phyloP scores from a whole-genome alignment of 306 rosid genomes.

The Ormosia emarginata region DNA sequence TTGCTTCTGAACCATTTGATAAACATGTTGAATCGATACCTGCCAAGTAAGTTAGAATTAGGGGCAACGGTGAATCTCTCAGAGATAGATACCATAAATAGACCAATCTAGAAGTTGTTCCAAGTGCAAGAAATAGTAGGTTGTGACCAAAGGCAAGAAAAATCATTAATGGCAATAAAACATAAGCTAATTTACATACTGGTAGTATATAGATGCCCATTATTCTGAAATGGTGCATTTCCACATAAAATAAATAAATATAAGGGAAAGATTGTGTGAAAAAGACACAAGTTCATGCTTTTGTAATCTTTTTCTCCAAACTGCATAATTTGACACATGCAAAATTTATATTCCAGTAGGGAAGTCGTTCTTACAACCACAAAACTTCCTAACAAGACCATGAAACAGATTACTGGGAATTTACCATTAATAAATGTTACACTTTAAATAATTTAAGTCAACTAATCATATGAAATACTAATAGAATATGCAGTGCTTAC shows the following conservation, averaged over 20 bases:
- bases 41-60: slow-evolving; percentile 37
- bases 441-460: background rate
- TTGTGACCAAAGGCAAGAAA: background rate
- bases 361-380: background rate
- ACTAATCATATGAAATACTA: slow-evolving; percentile 7
- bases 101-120: background rate
- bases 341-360: background rate
- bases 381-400: background rate
- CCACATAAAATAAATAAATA: background rate
- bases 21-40: slow-evolving; percentile 78
- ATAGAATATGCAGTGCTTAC: slow-evolving; percentile 14
- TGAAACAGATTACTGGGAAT: slow-evolving; percentile 8
- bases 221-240: background rate
- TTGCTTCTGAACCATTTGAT: slow-evolving; percentile 52
- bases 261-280: background rate
- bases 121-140: background rate
- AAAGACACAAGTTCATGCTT: background rate
- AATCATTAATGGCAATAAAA: background rate
- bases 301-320: background rate
- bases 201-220: background rate
- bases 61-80: background rate
- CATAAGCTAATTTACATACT: background rate
- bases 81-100: slow-evolving; percentile 4
- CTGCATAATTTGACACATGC: background rate
- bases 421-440: background rate